Percentiles rank a stretch among this genome's conserved stretches.
These are phyloP conservation scores for Myxozyma sirexii DNA, from an alignment of 805 yeast species.

Conservation along the genomic window DNA sequence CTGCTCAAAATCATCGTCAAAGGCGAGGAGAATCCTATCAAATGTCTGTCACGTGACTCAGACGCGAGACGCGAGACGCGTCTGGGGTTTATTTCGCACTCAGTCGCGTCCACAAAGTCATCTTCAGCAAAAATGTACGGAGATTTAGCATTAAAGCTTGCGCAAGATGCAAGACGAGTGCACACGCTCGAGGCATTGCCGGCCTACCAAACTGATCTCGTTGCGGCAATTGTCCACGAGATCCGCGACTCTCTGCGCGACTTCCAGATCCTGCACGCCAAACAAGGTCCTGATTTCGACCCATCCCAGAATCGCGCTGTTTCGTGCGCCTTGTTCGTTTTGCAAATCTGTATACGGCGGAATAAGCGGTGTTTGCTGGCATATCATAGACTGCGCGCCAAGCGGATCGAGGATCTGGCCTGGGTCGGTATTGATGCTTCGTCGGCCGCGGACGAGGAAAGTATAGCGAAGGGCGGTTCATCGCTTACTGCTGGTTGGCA, in stretches of 20 bases:
- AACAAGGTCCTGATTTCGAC: conserved; percentile 27
- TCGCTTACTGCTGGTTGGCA: conserved; percentile 47
- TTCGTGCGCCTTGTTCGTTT: conserved; percentile 54
- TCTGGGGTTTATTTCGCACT: not conserved
- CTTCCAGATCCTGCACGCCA: conserved; percentile 41
- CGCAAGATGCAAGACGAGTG: conserved; percentile 81
- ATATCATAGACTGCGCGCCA: conserved; percentile 72
- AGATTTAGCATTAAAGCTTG: conserved; percentile 79
- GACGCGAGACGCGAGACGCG: conserved; percentile 6
- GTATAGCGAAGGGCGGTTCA: conserved; percentile 33
- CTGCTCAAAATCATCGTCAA: not conserved
- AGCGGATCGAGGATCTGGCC: conserved; percentile 51
- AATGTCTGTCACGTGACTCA: not conserved
- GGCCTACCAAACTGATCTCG: conserved; percentile 68
- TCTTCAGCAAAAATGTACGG: conserved; percentile 67
- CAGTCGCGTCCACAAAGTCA: not conserved
- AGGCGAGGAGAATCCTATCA: too few species aligned
- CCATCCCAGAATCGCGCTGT: conserved; percentile 41
- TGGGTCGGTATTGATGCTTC: conserved; percentile 37
- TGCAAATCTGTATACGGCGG: conserved; percentile 75
- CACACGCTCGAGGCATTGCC: conserved; percentile 67
- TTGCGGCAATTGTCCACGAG: conserved; percentile 72
- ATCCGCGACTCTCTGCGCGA: conserved; percentile 50
- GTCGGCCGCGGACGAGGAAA: conserved; percentile 45
- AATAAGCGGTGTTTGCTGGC: conserved; percentile 90